Evolutionary conservation across 1,139 yeast species (phyloP).

Genomic region (Yamadazyma jaroonii): DNA sequence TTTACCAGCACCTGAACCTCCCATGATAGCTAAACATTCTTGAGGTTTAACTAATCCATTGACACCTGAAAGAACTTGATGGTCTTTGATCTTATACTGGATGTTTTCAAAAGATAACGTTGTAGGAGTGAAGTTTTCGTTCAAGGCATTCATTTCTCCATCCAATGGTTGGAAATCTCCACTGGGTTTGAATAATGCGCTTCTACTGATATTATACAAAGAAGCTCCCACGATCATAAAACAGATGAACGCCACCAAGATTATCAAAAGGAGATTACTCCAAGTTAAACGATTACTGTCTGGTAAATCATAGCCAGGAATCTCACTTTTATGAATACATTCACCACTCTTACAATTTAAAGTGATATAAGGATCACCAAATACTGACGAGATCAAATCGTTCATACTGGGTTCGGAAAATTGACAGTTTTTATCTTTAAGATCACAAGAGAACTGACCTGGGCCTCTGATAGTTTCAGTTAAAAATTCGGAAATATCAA

Average conservation of each 20-base stretch:
- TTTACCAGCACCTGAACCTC: constrained; percentile 98
- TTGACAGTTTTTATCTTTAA: constrained; percentile 56
- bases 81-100: constrained; percentile 53
- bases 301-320: constrained; percentile 85
- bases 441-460: constrained; percentile 83
- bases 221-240: constrained; percentile 37
- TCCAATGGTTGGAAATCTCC: constrained; percentile 24
- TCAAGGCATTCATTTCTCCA: constrained; percentile 40
- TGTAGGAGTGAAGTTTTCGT: constrained; percentile 68
- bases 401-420: constrained; percentile 97
- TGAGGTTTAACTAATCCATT: constrained; percentile 83
- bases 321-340: constrained; percentile 86
- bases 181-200: constrained; percentile 55
- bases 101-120: constrained; percentile 73
- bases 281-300: constrained; percentile 50
- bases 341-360: constrained; percentile 82
- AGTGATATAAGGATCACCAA: constrained; percentile 89
- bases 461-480: constrained; percentile 91
- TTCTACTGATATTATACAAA: constrained; percentile 53
- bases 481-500: constrained; percentile 89
- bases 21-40: constrained; percentile 93
- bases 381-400: constrained; percentile 80
- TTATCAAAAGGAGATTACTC: constrained; percentile 48
- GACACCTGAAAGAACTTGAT: constrained; percentile 53
- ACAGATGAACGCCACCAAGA: constrained; percentile 46